Evolutionary conservation across 352 stramenopile genomes (phyloP), one percentile per base, ranked within the genome.

Genomic region (Halophytophthora polymorphica): DNA sequence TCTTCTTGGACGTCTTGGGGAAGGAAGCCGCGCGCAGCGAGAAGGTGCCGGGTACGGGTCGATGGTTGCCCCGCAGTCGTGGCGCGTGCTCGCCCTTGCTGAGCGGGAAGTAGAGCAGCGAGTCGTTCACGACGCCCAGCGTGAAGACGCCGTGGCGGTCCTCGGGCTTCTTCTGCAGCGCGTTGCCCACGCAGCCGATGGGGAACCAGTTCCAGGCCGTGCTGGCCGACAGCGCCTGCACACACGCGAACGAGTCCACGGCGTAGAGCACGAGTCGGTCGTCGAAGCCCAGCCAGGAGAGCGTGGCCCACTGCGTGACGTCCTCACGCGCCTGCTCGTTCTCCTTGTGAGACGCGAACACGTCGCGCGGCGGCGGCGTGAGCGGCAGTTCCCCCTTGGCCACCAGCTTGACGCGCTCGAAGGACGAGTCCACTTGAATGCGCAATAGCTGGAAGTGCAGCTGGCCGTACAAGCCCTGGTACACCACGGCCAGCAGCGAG

Each of bases 251-350:
- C 25, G 75, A 87, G 50, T 91, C 83, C 2, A 94, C 72, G 1
- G 72, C 61, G 47, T 90, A 91, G 2, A 94, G 63, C 36, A 92
- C 66, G 15, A 69, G 53, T 2, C 75, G 70, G 21, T 94, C 79
- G 41, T 94, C 83, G 41, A 94, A 90, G 15, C 81, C 83, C 0
- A 90, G 58, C 83, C 83, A 94, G 22, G 58, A 56, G 2, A 93
- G 66, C 35, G 69, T 86, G 1, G 78, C 73, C 67, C 72, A 86
- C 19, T 88, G 70, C 1, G 45, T 39, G 6, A 69, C 13, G 25
- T 88, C 70, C 44, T 73, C 31, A 3, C 74, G 66, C 3, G 59
- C 52, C 13, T 54, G 28, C 23, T 86, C 68, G 37, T 85, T 86
- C 48, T 88, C 79, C 35, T 85, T 84, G 58, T 87, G 70, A 4